Evolutionary conservation across 352 stramenopile species (phyloP), one percentile per base, ranked within the genome.

Genomic region (Phytophthora syringae): DNA sequence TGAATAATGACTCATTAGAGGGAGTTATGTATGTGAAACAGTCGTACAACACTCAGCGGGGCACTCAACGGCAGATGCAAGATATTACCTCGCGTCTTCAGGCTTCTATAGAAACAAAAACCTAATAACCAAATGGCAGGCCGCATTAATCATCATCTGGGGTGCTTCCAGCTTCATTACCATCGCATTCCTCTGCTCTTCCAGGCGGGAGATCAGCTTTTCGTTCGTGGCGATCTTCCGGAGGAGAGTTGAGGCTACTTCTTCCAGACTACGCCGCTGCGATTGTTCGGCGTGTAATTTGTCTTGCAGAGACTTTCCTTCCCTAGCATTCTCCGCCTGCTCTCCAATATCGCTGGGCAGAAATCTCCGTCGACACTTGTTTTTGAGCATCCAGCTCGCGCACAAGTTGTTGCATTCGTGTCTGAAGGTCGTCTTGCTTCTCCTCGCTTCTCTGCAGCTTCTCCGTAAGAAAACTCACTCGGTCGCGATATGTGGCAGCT

Each of bases 381-480:
- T 86, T 84, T 60, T 94, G 85, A 0, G 85, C 64, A 21, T 90
- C 74, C 6, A 92, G 53, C 47, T 91, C 85, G 9, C 73, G 43
- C 2, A 74, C 49, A 22, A 77, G 37, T 22, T 78, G 67, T 28
- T 87, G 74, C 60, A 86, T 74, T 56, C 89, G 79, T 3, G 74
- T 70, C n/a, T 89, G 76, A 5, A 92, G 60, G 24, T 91, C 80
- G 6, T 67, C 32, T 1, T 88, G 64, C 32, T 80, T 62, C 40
- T 88, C 78, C 37, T 91, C 80, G 2, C 60, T 79, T 15, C 57
- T 28, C 37, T 89, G 78, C 21, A 95, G 61, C 40, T 94, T 89
- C 32, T 93, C 81, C 1, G 85, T 91, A 15, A 95, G 60, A 40
- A 90, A 89, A 39, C 67, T 92, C 20, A 95, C 82, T 67, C 94